Evolutionary conservation across 2,329 filamentous ascomycete genomes (phyloP).

Genomic region (Ascosphaera aggregata): DNA sequence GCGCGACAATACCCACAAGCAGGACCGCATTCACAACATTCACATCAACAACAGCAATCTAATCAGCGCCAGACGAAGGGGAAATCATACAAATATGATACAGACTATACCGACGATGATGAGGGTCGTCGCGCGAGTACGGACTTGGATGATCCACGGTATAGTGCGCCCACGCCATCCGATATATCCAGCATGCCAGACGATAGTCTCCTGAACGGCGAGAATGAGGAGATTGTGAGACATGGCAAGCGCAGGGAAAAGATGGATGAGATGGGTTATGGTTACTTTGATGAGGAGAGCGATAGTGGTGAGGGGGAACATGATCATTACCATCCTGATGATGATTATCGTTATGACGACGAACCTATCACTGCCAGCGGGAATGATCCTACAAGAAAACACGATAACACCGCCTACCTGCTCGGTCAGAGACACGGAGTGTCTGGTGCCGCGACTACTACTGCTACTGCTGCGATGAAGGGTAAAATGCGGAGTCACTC

Average conservation of each 20-base stretch:
- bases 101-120: background rate
- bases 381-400: background rate
- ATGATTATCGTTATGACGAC: background rate
- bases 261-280: background rate
- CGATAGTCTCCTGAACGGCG: constrained; percentile 43
- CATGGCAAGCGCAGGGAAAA: constrained; percentile 16
- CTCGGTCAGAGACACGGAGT: background rate
- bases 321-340: background rate
- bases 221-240: constrained; percentile 30
- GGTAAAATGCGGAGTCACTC: background rate
- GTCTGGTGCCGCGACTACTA: background rate
- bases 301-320: too few species aligned
- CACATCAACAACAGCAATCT: constrained; percentile 85
- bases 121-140: background rate
- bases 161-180: constrained; percentile 24
- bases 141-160: background rate
- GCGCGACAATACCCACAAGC: too few species aligned
- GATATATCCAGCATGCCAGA: constrained; percentile 68
- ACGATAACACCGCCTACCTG: too few species aligned
- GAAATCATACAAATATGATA: background rate
- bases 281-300: background rate
- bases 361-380: background rate
- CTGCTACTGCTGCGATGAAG: too few species aligned
- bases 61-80: background rate
- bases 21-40: constrained; percentile 44